A percentile compares a stretch with the other conserved stretches of the same genome.
phyloP scores from a whole-genome alignment of 1,139 yeast species.

The Kodamaea derodonti region DNA sequence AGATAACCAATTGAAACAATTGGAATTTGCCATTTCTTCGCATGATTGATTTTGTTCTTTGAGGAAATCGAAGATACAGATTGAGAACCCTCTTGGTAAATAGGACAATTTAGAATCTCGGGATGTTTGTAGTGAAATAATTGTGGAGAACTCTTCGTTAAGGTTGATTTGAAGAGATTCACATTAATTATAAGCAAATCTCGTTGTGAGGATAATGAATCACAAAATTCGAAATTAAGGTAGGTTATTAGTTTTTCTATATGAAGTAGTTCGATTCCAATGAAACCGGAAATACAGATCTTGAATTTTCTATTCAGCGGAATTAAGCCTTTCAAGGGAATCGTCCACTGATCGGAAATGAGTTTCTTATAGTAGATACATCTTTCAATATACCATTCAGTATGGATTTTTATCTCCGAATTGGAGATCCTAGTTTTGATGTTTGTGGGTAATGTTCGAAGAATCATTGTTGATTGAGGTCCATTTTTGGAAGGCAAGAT shows the following conservation, averaged over 20 bases:
- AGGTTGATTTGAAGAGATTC: constrained; percentile 39
- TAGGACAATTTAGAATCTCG: constrained; percentile 36
- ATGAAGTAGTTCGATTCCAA: constrained; percentile 79
- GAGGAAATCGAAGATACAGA: constrained; percentile 43
- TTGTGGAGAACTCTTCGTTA: constrained; percentile 36
- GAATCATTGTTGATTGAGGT: constrained; percentile 20
- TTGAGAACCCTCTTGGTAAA: constrained; percentile 22
- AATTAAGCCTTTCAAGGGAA: constrained; percentile 46
- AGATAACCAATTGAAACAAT: constrained; percentile 51
- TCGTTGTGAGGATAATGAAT: constrained; percentile 50
- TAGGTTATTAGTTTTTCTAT: constrained; percentile 55
- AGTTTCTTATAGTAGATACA: constrained; percentile 59
- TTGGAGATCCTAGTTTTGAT: constrained; percentile 20
- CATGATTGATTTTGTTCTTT: constrained; percentile 52
- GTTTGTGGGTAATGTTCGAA: constrained; percentile 22
- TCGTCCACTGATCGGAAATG: constrained; percentile 68
- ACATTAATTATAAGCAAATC: constrained; percentile 66
- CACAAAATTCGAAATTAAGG: constrained; percentile 49
- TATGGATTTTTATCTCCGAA: constrained; percentile 35
- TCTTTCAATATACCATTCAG: constrained; percentile 89
- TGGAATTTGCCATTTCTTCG: constrained; percentile 54
- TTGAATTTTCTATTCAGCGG: constrained; percentile 35
- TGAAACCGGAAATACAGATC: constrained; percentile 74
- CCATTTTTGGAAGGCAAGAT: constrained; percentile 40
- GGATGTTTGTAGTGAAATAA: constrained; percentile 33